Conservation (phyloP, 805 yeast species). For the Schizosaccharomyces lindneri region DNA sequence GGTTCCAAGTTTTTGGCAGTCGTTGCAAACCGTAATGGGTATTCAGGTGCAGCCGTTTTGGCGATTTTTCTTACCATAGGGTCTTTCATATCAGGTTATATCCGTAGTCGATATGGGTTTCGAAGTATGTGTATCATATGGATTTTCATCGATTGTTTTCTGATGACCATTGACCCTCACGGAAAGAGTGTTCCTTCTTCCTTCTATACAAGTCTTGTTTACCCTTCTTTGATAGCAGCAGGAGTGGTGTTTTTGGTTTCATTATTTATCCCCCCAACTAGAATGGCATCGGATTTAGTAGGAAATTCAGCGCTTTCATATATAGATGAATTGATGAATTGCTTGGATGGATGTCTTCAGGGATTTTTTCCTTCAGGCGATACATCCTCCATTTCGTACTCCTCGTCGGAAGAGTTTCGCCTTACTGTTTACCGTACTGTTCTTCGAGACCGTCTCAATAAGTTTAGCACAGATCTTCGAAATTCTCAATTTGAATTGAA, state of each 20-base stretch:
- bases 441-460: not conserved
- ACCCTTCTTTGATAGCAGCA: not conserved
- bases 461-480: not conserved
- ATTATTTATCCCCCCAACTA: not conserved
- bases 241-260: not conserved
- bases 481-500: not conserved
- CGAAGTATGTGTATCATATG: not conserved
- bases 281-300: not conserved
- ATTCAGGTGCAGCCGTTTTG: not conserved
- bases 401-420: not conserved
- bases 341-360: not conserved
- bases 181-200: not conserved
- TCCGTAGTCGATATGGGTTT: slow-evolving; percentile 1
- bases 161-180: not conserved
- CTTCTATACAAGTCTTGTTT: not conserved
- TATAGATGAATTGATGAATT: not conserved
- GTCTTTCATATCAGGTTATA: not conserved
- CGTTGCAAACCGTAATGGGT: not conserved
- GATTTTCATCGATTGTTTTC: not conserved
- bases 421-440: not conserved
- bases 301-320: not conserved
- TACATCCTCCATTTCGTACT: not conserved
- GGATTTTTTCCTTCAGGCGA: not conserved
- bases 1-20: not conserved
- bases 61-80: not conserved